These are phyloP conservation scores for Linum tenue DNA, from an alignment of 345 rosid genomes.

Conservation along the genomic window DNA sequence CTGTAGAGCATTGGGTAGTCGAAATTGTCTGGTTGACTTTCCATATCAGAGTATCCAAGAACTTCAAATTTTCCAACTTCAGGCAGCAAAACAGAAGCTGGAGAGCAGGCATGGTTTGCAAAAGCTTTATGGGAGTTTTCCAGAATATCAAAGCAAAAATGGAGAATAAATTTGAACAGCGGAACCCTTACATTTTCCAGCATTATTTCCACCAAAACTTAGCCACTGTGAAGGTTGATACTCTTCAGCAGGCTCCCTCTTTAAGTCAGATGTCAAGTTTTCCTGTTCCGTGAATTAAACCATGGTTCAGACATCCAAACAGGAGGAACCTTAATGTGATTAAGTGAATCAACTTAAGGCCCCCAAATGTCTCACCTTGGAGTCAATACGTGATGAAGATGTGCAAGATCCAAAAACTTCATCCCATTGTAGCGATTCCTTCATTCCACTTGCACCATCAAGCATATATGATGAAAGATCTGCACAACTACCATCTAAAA, in stretches of 20 bases:
- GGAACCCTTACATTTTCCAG: constrained; percentile 19
- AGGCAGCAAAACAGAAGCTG: constrained; percentile 38
- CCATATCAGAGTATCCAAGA: neutral
- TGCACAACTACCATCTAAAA: constrained; percentile 8
- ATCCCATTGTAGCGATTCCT: constrained; percentile 46
- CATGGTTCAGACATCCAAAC: neutral
- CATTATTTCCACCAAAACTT: constrained; percentile 18
- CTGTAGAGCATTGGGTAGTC: constrained; percentile 25
- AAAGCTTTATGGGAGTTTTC: constrained; percentile 9
- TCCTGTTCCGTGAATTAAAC: constrained; percentile 28
- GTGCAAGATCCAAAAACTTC: constrained; percentile 33
- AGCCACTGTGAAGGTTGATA: constrained; percentile 24
- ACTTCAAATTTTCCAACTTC: constrained; percentile 32
- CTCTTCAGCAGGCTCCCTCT: constrained; percentile 24
- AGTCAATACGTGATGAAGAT: constrained; percentile 25
- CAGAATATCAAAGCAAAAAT: constrained; percentile 8
- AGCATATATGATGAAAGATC: constrained; percentile 14
- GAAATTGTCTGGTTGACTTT: constrained; percentile 21
- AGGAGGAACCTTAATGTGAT: too few species aligned
- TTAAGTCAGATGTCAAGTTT: constrained; percentile 29
- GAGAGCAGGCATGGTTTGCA: constrained; percentile 15
- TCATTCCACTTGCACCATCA: constrained; percentile 21
- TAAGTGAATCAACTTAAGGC: neutral
- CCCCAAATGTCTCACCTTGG: constrained; percentile 27
- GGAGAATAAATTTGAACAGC: constrained; percentile 10